phyloP scores from a whole-genome alignment of 345 rosid genomes.

The Salix purpurea region DNA sequence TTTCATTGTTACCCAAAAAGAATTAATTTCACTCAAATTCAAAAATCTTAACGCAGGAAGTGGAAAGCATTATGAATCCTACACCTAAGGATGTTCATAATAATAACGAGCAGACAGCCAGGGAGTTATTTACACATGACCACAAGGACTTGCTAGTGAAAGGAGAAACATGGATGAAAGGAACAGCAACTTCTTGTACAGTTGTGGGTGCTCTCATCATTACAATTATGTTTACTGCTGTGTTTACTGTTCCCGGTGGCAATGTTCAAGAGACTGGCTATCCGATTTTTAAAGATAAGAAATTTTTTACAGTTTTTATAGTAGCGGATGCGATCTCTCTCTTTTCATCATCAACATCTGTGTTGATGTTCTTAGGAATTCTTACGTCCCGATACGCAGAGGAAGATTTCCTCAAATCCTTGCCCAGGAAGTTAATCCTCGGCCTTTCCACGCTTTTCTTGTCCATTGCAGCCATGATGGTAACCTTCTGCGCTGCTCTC shows the following conservation, averaged over 20 bases:
- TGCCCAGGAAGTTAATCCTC: background rate
- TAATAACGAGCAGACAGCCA: background rate
- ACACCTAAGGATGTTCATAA: rapidly evolving
- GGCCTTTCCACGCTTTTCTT: background rate
- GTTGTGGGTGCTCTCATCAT: slow-evolving; percentile 1
- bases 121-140: background rate
- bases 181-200: background rate
- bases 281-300: background rate
- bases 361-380: background rate
- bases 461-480: background rate
- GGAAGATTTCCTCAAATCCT: no score
- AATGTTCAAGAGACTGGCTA: background rate
- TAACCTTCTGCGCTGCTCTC: background rate
- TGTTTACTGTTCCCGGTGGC: background rate
- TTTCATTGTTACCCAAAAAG: no score
- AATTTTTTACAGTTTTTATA: background rate
- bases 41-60: background rate
- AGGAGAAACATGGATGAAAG: background rate
- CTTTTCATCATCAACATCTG: background rate
- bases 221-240: background rate
- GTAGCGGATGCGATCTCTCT: background rate
- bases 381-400: background rate
- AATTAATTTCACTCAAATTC: no score
- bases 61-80: background rate
- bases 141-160: background rate